Percentiles rank a stretch among this genome's conserved stretches.
Conservation (phyloP, 2,329 filamentous ascomycete genomes). For the Venturia oleaginea region DNA sequence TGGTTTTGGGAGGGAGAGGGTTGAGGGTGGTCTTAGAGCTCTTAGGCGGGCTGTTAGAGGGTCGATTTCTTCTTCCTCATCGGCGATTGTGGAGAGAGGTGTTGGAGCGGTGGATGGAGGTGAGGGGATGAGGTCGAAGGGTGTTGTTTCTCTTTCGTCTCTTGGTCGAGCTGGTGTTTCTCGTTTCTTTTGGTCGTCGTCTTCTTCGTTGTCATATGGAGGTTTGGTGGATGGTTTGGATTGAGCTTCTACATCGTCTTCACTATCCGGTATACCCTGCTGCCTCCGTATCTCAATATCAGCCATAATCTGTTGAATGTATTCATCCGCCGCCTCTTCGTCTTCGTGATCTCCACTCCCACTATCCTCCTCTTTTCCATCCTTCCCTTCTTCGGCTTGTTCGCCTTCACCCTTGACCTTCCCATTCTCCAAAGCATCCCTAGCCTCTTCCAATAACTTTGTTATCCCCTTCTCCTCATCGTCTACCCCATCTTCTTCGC, state of each 20-base stretch:
- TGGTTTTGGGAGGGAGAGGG: slow-evolving; percentile 32
- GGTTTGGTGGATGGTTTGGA: slow-evolving; percentile 15
- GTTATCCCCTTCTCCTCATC: neutral
- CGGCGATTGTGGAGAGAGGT: neutral
- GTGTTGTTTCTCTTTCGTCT: neutral
- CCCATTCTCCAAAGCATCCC: slow-evolving; percentile 19
- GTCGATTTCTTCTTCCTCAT: slow-evolving; percentile 24
- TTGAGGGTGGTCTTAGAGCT: slow-evolving; percentile 23
- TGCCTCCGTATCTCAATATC: slow-evolving; percentile 36
- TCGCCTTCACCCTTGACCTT: slow-evolving; percentile 25
- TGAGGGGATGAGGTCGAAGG: slow-evolving; percentile 8
- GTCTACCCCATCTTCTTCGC: neutral
- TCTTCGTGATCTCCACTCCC: slow-evolving; percentile 21
- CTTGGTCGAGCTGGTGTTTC: neutral
- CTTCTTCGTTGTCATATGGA: slow-evolving; percentile 6
- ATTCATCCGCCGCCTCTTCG: slow-evolving; percentile 35
- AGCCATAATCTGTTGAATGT: slow-evolving; percentile 37
- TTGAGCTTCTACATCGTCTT: slow-evolving; percentile 14
- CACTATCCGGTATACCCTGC: slow-evolving; percentile 13
- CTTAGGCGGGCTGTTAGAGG: slow-evolving; percentile 37
- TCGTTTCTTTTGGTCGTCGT: slow-evolving; percentile 18
- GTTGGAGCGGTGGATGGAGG: slow-evolving; percentile 9
- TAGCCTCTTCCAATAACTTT: slow-evolving; percentile 7
- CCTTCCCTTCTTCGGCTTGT: slow-evolving; percentile 16
- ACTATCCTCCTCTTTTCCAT: slow-evolving; percentile 8